Evolutionary conservation across 257 asterid species (phyloP).

Genomic region (Solanum pimpinellifolium): DNA sequence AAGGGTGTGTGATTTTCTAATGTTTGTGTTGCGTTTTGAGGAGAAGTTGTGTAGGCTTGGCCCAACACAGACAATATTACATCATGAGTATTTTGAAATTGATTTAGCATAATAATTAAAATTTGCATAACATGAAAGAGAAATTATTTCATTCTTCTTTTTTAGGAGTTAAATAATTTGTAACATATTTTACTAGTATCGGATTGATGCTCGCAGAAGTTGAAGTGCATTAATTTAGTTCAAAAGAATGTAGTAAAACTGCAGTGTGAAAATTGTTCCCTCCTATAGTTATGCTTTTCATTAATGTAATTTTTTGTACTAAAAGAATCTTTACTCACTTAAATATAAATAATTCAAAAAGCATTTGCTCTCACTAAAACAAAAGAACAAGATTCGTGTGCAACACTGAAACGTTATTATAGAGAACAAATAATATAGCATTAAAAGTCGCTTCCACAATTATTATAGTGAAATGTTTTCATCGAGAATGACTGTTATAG

Average conservation of each 20-base stretch:
- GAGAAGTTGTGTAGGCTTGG: neutral
- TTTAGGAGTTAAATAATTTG: too few species aligned
- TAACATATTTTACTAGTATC: neutral
- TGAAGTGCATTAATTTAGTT: neutral
- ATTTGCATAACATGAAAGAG: neutral
- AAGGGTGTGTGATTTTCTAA: neutral
- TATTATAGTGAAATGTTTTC: neutral
- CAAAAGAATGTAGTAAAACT: neutral
- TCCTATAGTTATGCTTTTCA: neutral
- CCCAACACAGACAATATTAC: neutral
- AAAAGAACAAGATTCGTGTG: neutral
- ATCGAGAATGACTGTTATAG: neutral
- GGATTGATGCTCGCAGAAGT: neutral
- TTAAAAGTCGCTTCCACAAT: accelerated
- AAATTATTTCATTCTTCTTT: too few species aligned
- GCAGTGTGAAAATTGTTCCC: neutral
- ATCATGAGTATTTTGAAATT: neutral
- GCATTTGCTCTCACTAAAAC: neutral
- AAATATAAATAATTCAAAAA: neutral
- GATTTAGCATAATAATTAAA: neutral
- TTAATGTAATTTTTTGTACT: neutral
- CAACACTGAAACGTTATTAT: neutral
- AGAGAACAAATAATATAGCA: neutral
- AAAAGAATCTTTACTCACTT: neutral
- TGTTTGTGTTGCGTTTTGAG: neutral